Percentiles rank a stretch among this genome's conserved stretches.
Conservation (phyloP, 1,139 yeast species). For the Hemisphaericaspora xylanilytica region DNA sequence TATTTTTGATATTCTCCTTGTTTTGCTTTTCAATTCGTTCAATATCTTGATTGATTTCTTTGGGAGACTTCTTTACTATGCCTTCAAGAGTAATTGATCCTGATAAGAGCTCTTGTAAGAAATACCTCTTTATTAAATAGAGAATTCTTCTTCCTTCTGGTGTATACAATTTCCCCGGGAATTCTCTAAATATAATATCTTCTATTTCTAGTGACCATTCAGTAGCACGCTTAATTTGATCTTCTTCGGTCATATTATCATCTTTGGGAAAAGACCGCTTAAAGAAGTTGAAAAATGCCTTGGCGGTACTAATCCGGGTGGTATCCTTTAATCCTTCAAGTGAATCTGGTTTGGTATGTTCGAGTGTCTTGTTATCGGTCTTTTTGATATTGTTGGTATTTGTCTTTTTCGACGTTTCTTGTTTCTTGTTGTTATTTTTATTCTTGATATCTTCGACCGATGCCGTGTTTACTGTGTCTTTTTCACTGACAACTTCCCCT, state of each 20-base stretch:
- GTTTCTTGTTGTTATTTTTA: not conserved
- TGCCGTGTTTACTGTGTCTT: not conserved
- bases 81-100: constrained; percentile 27
- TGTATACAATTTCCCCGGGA: constrained; percentile 31
- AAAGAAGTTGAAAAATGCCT: constrained; percentile 38
- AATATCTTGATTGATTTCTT: constrained; percentile 28
- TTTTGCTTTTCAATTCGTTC: constrained; percentile 17
- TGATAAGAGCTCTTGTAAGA: constrained; percentile 27
- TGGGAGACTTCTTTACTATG: constrained; percentile 31
- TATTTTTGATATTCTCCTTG: constrained; percentile 16
- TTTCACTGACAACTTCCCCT: constrained; percentile 1
- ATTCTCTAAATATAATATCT: constrained; percentile 30
- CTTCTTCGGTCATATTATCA: constrained; percentile 21
- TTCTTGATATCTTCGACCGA: not conserved
- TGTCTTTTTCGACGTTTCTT: not conserved
- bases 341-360: constrained; percentile 4
- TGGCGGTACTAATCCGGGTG: constrained; percentile 35
- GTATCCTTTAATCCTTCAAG: constrained; percentile 26
- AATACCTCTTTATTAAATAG: constrained; percentile 34
- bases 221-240: constrained; percentile 28
- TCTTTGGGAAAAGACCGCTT: constrained; percentile 45
- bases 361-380: constrained; percentile 4
- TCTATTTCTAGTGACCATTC: constrained; percentile 45
- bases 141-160: constrained; percentile 44
- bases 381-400: constrained; percentile 5